Percentiles rank a stretch among this genome's conserved stretches.
Conservation (phyloP, 1,139 yeast genomes). For the Meyerozyma elateridarum region DNA sequence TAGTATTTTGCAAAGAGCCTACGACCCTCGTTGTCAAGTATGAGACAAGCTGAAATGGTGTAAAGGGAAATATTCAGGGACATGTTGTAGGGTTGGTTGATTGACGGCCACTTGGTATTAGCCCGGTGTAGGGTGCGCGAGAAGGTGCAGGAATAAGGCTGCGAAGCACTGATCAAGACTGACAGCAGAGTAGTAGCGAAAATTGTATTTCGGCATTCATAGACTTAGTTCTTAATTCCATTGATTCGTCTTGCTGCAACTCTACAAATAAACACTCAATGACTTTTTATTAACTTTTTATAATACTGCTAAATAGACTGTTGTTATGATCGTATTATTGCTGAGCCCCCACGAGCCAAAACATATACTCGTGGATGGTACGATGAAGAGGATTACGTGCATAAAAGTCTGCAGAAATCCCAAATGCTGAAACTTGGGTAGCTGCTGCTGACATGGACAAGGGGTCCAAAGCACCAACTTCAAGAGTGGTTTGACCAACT, state of each 20-base stretch:
- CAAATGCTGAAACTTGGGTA: not conserved
- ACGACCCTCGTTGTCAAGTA: slow-evolving; percentile 78
- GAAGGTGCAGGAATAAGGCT: not conserved
- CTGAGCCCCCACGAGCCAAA: slow-evolving; percentile 9
- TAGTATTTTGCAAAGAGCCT: slow-evolving; percentile 85
- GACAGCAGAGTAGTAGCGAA: too few relatives aligned
- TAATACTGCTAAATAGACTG: too few relatives aligned
- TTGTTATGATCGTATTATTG: too few relatives aligned
- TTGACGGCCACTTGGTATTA: too few relatives aligned
- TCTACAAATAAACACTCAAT: too few relatives aligned
- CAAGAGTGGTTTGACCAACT: slow-evolving; percentile 15
- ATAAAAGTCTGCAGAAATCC: slow-evolving; percentile 27
- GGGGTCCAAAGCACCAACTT: too few relatives aligned
- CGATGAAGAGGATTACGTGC: slow-evolving; percentile 31
- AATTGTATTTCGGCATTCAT: too few relatives aligned
- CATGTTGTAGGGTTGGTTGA: slow-evolving; percentile 23
- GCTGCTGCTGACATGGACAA: too few relatives aligned
- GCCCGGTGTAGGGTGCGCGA: slow-evolving; percentile 2
- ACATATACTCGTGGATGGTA: slow-evolving; percentile 27
- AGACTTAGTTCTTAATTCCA: too few relatives aligned
- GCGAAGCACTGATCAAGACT: too few relatives aligned
- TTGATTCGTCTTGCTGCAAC: too few relatives aligned
- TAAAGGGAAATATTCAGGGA: slow-evolving; percentile 66
- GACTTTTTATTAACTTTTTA: too few relatives aligned
- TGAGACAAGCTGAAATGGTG: slow-evolving; percentile 69